Percentiles rank a stretch among this genome's conserved stretches.
phyloP scores from a whole-genome alignment of 257 asterid species.

The Cynanchum wilfordii region DNA sequence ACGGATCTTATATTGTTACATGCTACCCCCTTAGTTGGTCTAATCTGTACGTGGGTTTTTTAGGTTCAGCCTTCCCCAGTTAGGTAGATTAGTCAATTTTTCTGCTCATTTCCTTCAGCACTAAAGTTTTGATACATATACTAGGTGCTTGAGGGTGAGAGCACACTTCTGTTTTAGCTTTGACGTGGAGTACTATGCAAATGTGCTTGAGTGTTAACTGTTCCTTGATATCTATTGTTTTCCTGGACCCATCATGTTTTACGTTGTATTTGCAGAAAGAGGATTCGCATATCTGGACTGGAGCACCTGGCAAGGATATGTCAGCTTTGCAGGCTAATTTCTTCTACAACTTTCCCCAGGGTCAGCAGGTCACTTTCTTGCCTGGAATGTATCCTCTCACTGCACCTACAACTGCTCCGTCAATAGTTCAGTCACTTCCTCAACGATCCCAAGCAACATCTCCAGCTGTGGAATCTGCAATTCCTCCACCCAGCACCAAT shows the following conservation, averaged over 20 bases:
- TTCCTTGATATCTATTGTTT: neutral
- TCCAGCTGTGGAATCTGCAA: constrained; percentile 32
- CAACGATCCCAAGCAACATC: constrained; percentile 44
- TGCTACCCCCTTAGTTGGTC: neutral
- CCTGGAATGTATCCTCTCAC: constrained; percentile 41
- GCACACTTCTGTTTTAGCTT: neutral
- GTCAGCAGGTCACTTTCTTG: constrained; percentile 35
- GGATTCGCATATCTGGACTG: constrained; percentile 35
- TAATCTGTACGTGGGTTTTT: neutral
- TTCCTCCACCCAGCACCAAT: constrained; percentile 32
- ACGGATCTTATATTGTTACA: neutral
- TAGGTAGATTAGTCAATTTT: neutral
- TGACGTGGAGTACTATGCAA: neutral
- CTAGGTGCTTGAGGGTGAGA: neutral
- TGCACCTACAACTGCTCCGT: constrained; percentile 30
- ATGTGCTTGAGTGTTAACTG: neutral
- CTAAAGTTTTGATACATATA: neutral
- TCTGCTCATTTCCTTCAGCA: neutral
- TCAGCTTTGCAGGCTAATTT: constrained; percentile 41
- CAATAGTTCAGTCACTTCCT: constrained; percentile 33
- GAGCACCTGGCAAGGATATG: constrained; percentile 35
- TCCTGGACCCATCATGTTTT: neutral
- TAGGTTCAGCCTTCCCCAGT: neutral
- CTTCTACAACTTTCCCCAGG: constrained; percentile 46
- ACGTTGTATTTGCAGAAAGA: constrained; percentile 33